phyloP scores from a whole-genome alignment of 148 eudicot genomes.

The Cornus kousa region DNA sequence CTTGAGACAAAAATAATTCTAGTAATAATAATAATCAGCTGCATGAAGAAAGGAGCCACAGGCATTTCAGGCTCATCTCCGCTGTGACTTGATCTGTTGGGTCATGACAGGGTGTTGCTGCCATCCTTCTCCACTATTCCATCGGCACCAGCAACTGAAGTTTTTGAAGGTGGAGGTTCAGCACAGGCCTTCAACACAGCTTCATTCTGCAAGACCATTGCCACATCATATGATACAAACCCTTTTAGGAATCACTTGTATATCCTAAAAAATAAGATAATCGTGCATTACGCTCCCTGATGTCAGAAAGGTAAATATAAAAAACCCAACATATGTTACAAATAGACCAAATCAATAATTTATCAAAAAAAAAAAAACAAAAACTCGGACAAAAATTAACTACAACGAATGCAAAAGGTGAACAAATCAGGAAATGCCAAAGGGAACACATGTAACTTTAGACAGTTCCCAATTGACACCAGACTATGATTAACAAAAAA shows the following conservation, averaged over 20 bases:
- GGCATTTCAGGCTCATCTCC: not conserved
- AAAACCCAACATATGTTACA: not conserved
- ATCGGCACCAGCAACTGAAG: constrained; percentile 17
- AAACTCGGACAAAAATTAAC: too few species aligned
- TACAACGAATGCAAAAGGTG: not conserved
- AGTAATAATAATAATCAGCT: not conserved
- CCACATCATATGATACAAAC: not conserved
- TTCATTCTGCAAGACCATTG: constrained; percentile 24
- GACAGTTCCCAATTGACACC: not conserved
- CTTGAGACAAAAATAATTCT: not conserved
- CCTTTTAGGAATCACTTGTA: not conserved
- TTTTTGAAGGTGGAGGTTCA: constrained; percentile 17
- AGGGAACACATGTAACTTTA: not conserved
- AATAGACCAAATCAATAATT: too few species aligned
- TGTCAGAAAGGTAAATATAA: not conserved
- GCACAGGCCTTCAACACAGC: constrained; percentile 30
- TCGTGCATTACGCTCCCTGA: not conserved
- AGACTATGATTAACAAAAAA: not conserved
- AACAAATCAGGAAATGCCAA: not conserved
- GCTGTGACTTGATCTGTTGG: not conserved
- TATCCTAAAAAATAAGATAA: not conserved
- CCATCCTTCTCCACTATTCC: constrained; percentile 8
- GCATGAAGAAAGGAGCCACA: not conserved
- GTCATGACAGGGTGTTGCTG: constrained; percentile 1
- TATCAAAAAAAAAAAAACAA: too few species aligned